Conservation (phyloP, 78 protist species). For the Mastigamoeba balamuthi region DNA sequence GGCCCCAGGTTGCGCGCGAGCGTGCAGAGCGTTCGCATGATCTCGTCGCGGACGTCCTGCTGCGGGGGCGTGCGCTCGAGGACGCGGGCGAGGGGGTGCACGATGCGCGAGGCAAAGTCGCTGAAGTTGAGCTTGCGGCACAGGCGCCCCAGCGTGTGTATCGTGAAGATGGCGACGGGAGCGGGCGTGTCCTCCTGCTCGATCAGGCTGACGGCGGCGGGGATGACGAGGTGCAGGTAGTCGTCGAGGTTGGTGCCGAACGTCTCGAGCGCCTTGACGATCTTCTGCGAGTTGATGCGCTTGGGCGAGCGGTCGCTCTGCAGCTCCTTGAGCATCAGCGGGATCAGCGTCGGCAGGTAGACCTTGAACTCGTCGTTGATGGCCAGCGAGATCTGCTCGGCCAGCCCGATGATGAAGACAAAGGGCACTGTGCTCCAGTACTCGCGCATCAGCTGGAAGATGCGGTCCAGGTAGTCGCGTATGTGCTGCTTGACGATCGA, state of each 20-base stretch:
- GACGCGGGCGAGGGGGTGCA: conserved; percentile 79
- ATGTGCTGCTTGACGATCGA: conserved; percentile 81
- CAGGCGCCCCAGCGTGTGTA: conserved; percentile 59
- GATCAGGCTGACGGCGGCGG: conserved; percentile 60
- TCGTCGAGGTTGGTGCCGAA: conserved; percentile 83
- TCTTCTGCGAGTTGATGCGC: conserved; percentile 15
- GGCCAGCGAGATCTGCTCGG: conserved; percentile 72
- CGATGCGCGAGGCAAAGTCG: conserved; percentile 73
- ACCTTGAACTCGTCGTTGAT: conserved; percentile 79
- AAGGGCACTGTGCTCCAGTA: conserved; percentile 60
- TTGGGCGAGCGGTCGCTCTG: conserved; percentile 22
- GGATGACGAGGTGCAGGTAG: conserved; percentile 78
- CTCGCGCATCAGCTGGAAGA: conserved; percentile 57
- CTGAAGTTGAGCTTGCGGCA: conserved; percentile 47
- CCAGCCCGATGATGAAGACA: conserved; percentile 50
- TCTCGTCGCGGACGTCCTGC: background rate
- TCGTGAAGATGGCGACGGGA: conserved; percentile 4
- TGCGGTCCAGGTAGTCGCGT: conserved; percentile 58
- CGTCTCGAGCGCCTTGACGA: conserved; percentile 61
- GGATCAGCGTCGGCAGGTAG: conserved; percentile 74
- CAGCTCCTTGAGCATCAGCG: conserved; percentile 54
- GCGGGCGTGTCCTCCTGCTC: conserved; percentile 56
- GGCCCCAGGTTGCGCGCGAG: conserved; percentile 63
- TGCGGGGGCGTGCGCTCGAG: background rate
- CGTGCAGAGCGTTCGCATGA: conserved; percentile 37